Base-by-base conservation (phyloP, 768 basidiomycete genomes). In the Jaapia argillacea region DNA sequence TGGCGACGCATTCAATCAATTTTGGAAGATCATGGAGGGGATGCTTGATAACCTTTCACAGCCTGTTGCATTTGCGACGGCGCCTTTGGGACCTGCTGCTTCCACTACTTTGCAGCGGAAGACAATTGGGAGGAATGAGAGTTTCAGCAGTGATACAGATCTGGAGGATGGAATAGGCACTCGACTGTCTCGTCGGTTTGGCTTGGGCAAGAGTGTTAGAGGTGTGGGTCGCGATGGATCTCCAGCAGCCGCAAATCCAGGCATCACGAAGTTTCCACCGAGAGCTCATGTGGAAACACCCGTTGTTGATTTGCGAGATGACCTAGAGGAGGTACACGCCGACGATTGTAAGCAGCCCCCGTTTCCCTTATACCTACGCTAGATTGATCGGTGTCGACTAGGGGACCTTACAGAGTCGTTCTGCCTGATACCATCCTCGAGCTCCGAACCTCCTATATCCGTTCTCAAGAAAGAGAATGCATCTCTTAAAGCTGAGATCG, bases 11-110 rank as follows among this genome's bases (percentile, higher is more conserved):
- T 91, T 91, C 66, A 87, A 88, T 55, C 75, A 86, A 52, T 91
- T 90, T 55, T 91, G 88, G 88, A 79, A 74, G 51, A 84, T 85
- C 40, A 82, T 89, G 68, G 85, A 90, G 60, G 85, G 80, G 31
- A 81, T 88, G 77, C 60, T 90, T 37, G 85, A 90, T 52, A 83
- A 87, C 52, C 69, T 91, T n/a, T 82, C 85, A 3, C 85, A 87
- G 52, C 74, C 75, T 3, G 78, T 85, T 6, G 88, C 88, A 13
- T 91, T 91, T 54, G 77, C 87, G 4, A 87, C 84, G 5, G 79
- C 81, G 12, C 86, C 89, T 13, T 70, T 90, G 18, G 75, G 73
- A 35, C 62, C 66, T 36, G 59, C 63, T 6, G 69, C 69, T 40
- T 53, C 57, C 37, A 33, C 53, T 21, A 42, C 58, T 20, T 51